A percentile compares a stretch with the other conserved stretches of the same genome.
Conservation (phyloP, 2,329 filamentous ascomycete genomes). For the Ustulina deusta region DNA sequence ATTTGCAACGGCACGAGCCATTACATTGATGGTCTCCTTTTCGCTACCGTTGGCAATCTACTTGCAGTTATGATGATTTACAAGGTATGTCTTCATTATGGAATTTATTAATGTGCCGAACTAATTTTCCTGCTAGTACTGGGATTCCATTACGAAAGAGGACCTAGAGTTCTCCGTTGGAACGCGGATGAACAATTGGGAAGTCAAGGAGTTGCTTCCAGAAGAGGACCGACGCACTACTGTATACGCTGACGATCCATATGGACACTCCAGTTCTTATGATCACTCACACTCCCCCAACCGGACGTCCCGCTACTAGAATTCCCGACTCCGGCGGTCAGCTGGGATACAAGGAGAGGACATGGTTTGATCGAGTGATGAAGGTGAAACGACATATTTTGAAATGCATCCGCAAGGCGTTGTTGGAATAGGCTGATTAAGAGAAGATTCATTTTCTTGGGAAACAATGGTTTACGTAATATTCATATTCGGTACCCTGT, state of each 20-base stretch:
- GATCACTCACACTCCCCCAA: constrained; percentile 63
- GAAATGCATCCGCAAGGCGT: constrained; percentile 47
- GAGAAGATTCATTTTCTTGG: constrained; percentile 33
- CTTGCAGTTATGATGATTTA: constrained; percentile 99
- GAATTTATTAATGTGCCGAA: constrained; percentile 26
- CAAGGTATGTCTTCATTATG: constrained; percentile 71
- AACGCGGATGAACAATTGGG: constrained; percentile 96
- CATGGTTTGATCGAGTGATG: constrained; percentile 8
- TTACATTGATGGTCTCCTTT: constrained; percentile 94
- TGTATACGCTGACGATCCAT: constrained; percentile 76
- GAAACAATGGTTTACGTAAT: constrained; percentile 33
- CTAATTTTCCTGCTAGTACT: constrained; percentile 74
- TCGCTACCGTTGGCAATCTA: constrained; percentile 93
- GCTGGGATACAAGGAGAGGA: constrained; percentile 20
- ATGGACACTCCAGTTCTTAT: constrained; percentile 59
- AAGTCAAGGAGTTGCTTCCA: constrained; percentile 89
- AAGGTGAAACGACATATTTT: constrained; percentile 13
- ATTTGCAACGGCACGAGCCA: constrained; percentile 89
- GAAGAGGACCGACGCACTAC: constrained; percentile 83
- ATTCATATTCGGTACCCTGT: constrained; percentile 36
- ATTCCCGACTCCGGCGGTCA: constrained; percentile 22
- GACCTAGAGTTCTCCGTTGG: constrained; percentile 98
- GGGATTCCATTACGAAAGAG: constrained; percentile 98
- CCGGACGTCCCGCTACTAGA: constrained; percentile 51
- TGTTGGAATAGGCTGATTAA: constrained; percentile 37